A percentile compares a stretch with the other conserved stretches of the same genome.
phyloP scores from a whole-genome alignment of 164 flowering plant genomes.

The Chloranthus sessilifolius region DNA sequence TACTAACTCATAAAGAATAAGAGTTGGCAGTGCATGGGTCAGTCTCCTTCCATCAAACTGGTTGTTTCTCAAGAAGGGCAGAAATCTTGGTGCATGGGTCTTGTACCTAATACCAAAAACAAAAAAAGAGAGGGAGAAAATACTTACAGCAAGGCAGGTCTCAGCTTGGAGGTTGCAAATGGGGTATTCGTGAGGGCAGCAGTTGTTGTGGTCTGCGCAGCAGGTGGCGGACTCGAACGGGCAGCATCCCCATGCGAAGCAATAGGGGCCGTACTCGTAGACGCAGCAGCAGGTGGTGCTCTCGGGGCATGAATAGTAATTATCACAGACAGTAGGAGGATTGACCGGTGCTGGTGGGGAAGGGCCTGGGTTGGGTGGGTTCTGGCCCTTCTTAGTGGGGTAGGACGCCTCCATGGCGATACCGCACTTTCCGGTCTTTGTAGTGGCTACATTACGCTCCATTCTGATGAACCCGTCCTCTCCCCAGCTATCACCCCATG shows the following conservation, averaged over 20 bases:
- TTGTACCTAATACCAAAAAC: background rate
- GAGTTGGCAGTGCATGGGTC: too few relatives aligned
- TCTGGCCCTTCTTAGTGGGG: constrained; percentile 65
- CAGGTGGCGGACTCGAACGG: constrained; percentile 88
- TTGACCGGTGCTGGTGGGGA: constrained; percentile 71
- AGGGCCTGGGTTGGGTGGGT: constrained; percentile 94
- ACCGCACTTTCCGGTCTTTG: constrained; percentile 65
- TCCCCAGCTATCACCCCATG: constrained; percentile 93
- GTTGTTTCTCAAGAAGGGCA: too few relatives aligned
- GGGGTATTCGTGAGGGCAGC: constrained; percentile 94
- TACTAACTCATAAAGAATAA: too few relatives aligned
- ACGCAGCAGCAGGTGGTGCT: constrained; percentile 80
- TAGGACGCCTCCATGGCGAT: constrained; percentile 84
- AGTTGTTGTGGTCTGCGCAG: constrained; percentile 77
- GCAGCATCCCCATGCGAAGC: constrained; percentile 95
- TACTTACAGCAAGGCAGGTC: constrained; percentile 55
- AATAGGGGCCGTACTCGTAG: constrained; percentile 33
- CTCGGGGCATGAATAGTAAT: constrained; percentile 53
- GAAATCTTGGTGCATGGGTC: too few relatives aligned
- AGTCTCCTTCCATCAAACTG: too few relatives aligned
- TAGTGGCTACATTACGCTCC: constrained; percentile 51
- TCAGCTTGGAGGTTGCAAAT: constrained; percentile 63
- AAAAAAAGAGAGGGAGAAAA: background rate
- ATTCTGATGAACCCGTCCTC: constrained; percentile 70
- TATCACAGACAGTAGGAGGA: constrained; percentile 63